Evolutionary conservation across 2,329 filamentous ascomycete species (phyloP).

Genomic region (Neonectria ditissima): DNA sequence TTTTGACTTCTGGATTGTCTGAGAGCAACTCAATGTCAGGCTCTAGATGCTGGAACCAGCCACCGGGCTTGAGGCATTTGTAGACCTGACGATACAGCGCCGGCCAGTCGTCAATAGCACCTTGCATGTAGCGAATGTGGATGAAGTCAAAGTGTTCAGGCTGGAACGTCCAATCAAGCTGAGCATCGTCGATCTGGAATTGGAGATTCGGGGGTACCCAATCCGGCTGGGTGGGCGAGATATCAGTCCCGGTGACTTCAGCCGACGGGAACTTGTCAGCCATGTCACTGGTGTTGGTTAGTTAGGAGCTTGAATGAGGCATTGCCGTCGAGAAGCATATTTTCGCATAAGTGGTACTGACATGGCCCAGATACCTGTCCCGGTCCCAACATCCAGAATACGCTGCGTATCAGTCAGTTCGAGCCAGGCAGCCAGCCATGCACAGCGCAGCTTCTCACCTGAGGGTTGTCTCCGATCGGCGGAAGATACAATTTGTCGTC

Average conservation of each 20-base stretch:
- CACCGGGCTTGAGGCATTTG: constrained; percentile 28
- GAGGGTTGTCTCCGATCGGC: constrained; percentile 25
- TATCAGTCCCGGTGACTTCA: constrained; percentile 26
- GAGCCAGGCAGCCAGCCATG: background rate
- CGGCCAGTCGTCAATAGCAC: constrained; percentile 29
- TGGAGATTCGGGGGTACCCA: constrained; percentile 26
- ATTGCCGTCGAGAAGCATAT: fast-evolving
- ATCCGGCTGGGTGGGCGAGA: constrained; percentile 22
- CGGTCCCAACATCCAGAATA: constrained; percentile 27
- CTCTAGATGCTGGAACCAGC: constrained; percentile 35
- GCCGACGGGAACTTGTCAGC: constrained; percentile 30
- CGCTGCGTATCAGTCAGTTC: constrained; percentile 6
- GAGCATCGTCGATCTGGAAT: constrained; percentile 29
- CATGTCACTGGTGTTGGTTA: constrained; percentile 19
- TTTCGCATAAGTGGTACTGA: background rate
- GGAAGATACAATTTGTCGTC: constrained; percentile 27
- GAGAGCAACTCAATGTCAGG: constrained; percentile 29
- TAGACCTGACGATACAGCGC: constrained; percentile 33
- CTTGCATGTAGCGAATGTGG: constrained; percentile 34
- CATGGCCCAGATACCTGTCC: constrained; percentile 32
- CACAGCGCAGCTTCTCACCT: background rate
- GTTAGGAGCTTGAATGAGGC: background rate
- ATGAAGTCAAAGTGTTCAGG: constrained; percentile 32
- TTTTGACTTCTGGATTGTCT: constrained; percentile 18
- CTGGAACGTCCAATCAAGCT: constrained; percentile 28